phyloP scores from a whole-genome alignment of 345 rosid genomes.

The Lepidium didymum region DNA sequence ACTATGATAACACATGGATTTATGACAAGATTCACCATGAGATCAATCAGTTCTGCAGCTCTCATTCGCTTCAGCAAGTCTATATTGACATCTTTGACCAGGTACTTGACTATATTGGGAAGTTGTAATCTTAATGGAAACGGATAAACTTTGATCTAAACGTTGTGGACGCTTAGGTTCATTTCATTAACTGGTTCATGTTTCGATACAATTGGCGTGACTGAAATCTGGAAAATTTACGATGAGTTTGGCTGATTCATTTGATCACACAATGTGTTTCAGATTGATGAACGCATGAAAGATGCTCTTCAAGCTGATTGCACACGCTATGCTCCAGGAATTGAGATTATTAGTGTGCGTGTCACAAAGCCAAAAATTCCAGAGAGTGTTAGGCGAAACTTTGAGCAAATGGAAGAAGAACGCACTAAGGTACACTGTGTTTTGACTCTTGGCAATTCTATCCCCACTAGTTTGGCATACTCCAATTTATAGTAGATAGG shows the following conservation, averaged over 20 bases:
- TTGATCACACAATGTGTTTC: slow-evolving; percentile 13
- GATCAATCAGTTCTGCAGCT: slow-evolving; percentile 97
- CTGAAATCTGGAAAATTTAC: not conserved
- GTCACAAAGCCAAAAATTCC: slow-evolving; percentile 91
- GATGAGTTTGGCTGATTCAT: not conserved
- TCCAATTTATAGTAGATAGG: not conserved
- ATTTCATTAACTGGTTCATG: not conserved
- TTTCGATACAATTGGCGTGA: not conserved
- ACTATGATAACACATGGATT: slow-evolving; percentile 90
- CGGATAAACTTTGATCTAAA: not conserved
- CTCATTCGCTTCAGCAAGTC: slow-evolving; percentile 88
- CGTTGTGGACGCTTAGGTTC: not conserved
- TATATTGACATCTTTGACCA: slow-evolving; percentile 95
- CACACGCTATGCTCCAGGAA: slow-evolving; percentile 88
- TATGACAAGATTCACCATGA: slow-evolving; percentile 98
- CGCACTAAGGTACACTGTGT: slow-evolving; percentile 62
- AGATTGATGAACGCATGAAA: slow-evolving; percentile 97
- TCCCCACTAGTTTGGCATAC: not conserved
- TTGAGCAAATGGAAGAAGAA: slow-evolving; percentile 92
- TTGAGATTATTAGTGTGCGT: slow-evolving; percentile 82
- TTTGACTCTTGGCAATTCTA: not conserved
- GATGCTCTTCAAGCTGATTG: slow-evolving; percentile 92
- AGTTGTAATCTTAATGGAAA: not conserved
- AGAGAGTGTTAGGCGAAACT: slow-evolving; percentile 66
- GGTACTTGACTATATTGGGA: slow-evolving; percentile 34